Percentiles rank a stretch among this genome's conserved stretches.
Conservation (phyloP, 148 eudicot genomes). For the Rheum nobile region DNA sequence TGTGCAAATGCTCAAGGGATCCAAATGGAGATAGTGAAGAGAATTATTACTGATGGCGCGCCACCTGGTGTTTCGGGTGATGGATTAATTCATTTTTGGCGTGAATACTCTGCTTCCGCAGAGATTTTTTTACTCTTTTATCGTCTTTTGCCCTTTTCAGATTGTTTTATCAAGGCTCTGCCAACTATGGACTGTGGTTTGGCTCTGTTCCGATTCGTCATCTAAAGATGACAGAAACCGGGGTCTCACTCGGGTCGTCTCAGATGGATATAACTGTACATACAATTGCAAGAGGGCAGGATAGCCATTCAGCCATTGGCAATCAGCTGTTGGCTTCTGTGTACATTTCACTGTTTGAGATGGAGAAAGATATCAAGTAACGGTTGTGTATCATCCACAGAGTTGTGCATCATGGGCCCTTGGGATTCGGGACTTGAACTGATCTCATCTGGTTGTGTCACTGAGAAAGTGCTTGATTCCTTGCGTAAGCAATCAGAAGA, state of each 20-base stretch:
- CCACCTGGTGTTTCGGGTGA: conserved; percentile 3
- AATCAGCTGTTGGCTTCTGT: conserved; percentile 5
- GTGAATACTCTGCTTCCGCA: background rate
- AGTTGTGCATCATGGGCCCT: background rate
- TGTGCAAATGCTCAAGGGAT: background rate
- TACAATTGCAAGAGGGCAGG: background rate
- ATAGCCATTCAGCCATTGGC: background rate
- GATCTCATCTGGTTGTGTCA: background rate
- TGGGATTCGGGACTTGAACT: background rate
- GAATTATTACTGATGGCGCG: background rate
- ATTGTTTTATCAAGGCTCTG: background rate
- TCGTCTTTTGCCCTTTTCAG: background rate
- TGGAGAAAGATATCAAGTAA: background rate
- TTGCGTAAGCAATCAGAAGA: background rate
- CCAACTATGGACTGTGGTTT: background rate
- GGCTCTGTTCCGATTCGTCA: background rate
- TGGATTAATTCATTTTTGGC: background rate
- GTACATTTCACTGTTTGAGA: background rate
- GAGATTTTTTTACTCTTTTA: background rate
- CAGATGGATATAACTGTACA: background rate
- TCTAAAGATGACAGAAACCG: background rate
- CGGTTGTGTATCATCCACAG: background rate
- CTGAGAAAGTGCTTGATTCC: background rate
- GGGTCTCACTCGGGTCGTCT: background rate
- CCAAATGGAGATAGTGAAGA: background rate